Percentiles rank a stretch among this genome's conserved stretches.
Evolutionary conservation across 129 eudicot genomes (phyloP).

Genomic region (Sambucus nigra): DNA sequence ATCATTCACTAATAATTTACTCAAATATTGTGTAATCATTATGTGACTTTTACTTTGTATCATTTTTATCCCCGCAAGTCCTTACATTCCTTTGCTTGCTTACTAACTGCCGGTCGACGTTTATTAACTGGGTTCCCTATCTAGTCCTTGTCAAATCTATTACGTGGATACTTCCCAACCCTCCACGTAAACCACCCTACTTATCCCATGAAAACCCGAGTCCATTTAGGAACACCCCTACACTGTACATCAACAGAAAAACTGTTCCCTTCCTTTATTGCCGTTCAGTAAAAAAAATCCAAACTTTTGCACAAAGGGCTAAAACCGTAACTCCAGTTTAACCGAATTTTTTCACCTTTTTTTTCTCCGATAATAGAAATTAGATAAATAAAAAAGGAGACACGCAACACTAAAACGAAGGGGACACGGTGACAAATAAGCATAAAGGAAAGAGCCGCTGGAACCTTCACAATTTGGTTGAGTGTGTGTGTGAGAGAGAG

Average conservation of each 20-base stretch:
- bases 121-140: no score
- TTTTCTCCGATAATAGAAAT: no score
- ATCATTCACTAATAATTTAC: no score
- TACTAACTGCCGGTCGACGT: no score
- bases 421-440: conserved; percentile 33
- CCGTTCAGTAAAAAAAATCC: background rate
- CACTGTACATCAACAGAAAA: background rate
- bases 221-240: background rate
- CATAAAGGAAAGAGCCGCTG: conserved; percentile 23
- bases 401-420: conserved; percentile 16
- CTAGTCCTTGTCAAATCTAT: no score
- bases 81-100: no score
- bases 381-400: conserved; percentile 1
- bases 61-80: no score
- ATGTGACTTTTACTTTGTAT: no score
- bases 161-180: background rate
- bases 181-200: background rate
- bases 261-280: background rate
- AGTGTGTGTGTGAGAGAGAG: conserved; percentile 1
- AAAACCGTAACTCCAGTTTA: background rate
- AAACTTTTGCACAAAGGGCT: background rate
- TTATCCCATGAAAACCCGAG: background rate
- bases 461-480: conserved; percentile 28
- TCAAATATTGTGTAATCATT: no score
- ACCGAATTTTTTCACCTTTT: background rate